Evolutionary conservation across 164 flowering plant species (phyloP).

Genomic region (Piper betle): DNA sequence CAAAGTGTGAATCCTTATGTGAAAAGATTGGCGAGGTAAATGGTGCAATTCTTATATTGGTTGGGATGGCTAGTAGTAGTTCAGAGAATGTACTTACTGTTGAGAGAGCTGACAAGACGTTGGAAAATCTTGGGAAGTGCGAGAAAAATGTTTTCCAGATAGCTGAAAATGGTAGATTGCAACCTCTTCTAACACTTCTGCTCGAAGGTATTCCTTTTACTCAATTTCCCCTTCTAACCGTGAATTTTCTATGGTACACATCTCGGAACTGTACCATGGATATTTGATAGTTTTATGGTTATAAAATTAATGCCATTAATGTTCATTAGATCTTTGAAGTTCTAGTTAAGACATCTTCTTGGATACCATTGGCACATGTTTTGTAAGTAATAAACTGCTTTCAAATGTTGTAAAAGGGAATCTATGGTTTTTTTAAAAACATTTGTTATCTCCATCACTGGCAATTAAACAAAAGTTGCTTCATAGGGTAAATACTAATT

Average conservation of each 20-base stretch:
- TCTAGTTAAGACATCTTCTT: too few relatives aligned
- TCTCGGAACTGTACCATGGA: too few relatives aligned
- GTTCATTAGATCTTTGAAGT: too few relatives aligned
- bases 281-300: too few relatives aligned
- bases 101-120: conserved; percentile 75
- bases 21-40: conserved; percentile 85
- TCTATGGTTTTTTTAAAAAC: too few relatives aligned
- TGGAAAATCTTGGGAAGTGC: conserved; percentile 67
- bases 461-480: too few relatives aligned
- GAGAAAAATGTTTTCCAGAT: conserved; percentile 86
- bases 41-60: conserved; percentile 82
- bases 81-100: conserved; percentile 65
- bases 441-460: too few relatives aligned
- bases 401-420: too few relatives aligned
- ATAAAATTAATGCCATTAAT: too few relatives aligned
- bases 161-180: conserved; percentile 93
- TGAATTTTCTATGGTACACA: neutral
- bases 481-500: too few relatives aligned
- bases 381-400: too few relatives aligned
- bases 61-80: conserved; percentile 90
- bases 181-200: conserved; percentile 63
- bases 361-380: too few relatives aligned
- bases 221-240: neutral
- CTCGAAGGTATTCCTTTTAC: conserved; percentile 56
- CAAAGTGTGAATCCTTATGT: conserved; percentile 61